Percentiles rank a stretch among this genome's conserved stretches.
These are phyloP conservation scores for Plectosphaerella plurivora DNA, from an alignment of 2,329 filamentous ascomycete genomes.

Conservation along the genomic window DNA sequence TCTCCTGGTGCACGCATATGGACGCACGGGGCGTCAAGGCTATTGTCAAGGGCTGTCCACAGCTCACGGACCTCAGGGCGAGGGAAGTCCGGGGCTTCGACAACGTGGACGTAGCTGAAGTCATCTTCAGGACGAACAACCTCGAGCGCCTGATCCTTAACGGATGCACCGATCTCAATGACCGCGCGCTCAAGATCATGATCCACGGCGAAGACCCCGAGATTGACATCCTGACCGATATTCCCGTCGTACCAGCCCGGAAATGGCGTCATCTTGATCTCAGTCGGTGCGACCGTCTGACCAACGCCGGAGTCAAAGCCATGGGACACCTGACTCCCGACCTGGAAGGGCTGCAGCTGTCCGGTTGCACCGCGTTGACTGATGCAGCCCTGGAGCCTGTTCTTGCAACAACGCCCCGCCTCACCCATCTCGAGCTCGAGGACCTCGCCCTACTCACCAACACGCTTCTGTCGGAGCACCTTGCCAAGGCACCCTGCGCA, in stretches of 20 bases:
- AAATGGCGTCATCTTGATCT: constrained; percentile 81
- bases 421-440: constrained; percentile 87
- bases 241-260: constrained; percentile 71
- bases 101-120: constrained; percentile 64
- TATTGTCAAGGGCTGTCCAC: constrained; percentile 68
- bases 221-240: constrained; percentile 74
- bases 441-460: constrained; percentile 79
- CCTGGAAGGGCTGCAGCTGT: constrained; percentile 79
- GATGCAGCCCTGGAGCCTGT: constrained; percentile 70
- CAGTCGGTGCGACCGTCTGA: constrained; percentile 71
- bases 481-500: constrained; percentile 74
- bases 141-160: constrained; percentile 79
- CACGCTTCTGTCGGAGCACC: constrained; percentile 60
- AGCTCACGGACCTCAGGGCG: constrained; percentile 73
- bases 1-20: constrained; percentile 90
- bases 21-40: constrained; percentile 70
- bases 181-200: constrained; percentile 68
- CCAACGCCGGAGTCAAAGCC: constrained; percentile 64
- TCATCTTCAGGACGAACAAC: constrained; percentile 74
- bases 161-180: constrained; percentile 73
- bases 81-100: constrained; percentile 80
- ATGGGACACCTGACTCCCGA: constrained; percentile 72
- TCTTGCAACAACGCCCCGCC: constrained; percentile 66
- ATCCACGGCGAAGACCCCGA: constrained; percentile 73
- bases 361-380: constrained; percentile 68